Conservation (phyloP, 345 rosid species). For the Pistacia atlantica region DNA sequence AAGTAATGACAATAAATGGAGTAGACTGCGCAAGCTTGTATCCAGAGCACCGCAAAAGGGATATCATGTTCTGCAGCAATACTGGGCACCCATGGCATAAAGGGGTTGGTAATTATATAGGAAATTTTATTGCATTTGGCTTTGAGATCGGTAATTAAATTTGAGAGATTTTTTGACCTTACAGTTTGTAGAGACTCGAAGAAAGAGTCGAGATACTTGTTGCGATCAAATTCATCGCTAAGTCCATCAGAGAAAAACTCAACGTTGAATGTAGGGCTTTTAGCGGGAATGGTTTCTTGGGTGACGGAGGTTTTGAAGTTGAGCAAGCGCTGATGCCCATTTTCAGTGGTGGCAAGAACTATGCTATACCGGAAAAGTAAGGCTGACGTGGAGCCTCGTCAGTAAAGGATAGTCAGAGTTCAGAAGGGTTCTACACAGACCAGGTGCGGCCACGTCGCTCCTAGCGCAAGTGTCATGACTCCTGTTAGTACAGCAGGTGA, state of each 20-base stretch:
- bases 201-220: constrained; percentile 5
- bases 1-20: constrained; percentile 48
- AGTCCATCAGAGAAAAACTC: constrained; percentile 55
- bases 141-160: constrained; percentile 29
- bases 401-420: too few species aligned
- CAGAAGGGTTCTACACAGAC: too few species aligned
- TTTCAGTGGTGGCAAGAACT: constrained; percentile 51
- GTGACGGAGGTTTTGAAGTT: constrained; percentile 10
- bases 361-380: too few species aligned
- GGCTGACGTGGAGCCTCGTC: too few species aligned
- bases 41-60: constrained; percentile 61
- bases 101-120: constrained; percentile 43
- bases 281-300: constrained; percentile 7
- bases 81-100: constrained; percentile 54
- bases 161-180: constrained; percentile 41
- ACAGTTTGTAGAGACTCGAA: constrained; percentile 24
- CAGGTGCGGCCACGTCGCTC: too few species aligned
- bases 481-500: too few species aligned
- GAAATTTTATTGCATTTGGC: constrained; percentile 16
- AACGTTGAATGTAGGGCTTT: constrained; percentile 25
- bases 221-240: constrained; percentile 40
- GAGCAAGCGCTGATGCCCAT: constrained; percentile 34
- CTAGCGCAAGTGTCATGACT: too few species aligned
- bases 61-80: constrained; percentile 42
- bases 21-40: constrained; percentile 49